Evolutionary conservation across 1,139 yeast genomes (phyloP).

Genomic region (Debaryomyces psychrophilus): DNA sequence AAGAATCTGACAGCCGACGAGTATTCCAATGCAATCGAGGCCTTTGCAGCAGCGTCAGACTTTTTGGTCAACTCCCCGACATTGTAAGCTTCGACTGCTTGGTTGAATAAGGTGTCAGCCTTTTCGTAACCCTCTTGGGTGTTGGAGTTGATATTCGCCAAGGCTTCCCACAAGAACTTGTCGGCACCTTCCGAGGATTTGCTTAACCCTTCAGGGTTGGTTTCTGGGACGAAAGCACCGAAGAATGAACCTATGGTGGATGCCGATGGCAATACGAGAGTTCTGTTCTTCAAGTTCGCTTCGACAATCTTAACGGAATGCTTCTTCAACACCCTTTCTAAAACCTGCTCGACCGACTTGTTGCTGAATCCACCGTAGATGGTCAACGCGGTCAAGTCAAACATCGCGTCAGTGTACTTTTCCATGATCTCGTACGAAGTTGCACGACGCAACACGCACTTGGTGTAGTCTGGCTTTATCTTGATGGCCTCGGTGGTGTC

Average conservation of each 20-base stretch:
- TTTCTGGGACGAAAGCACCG: conserved; percentile 63
- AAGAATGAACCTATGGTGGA: conserved; percentile 85
- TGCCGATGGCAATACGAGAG: conserved; percentile 75
- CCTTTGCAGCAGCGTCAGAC: conserved; percentile 54
- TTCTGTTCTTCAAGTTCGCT: conserved; percentile 55
- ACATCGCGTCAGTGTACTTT: conserved; percentile 80
- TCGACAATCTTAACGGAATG: conserved; percentile 72
- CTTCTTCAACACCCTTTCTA: conserved; percentile 84
- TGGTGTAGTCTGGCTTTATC: conserved; percentile 85
- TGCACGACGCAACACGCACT: conserved; percentile 79
- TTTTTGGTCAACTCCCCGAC: conserved; percentile 38
- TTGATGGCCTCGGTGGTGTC: conserved; percentile 86
- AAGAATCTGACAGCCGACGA: conserved; percentile 82
- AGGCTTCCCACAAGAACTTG: conserved; percentile 67
- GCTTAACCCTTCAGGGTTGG: conserved; percentile 53
- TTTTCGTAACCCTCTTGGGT: conserved; percentile 72
- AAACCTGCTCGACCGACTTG: conserved; percentile 73
- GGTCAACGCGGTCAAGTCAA: conserved; percentile 86
- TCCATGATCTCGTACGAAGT: conserved; percentile 85
- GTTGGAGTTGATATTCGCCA: conserved; percentile 63
- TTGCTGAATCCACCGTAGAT: conserved; percentile 79
- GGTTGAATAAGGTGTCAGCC: conserved; percentile 69
- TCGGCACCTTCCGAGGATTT: conserved; percentile 56
- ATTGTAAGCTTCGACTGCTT: conserved; percentile 64
- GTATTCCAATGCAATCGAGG: conserved; percentile 75